Percentiles rank a stretch among this genome's conserved stretches.
Evolutionary conservation across 371 early-diverging fungal genomes (phyloP).

Genomic region (Apophysomyces elegans): DNA sequence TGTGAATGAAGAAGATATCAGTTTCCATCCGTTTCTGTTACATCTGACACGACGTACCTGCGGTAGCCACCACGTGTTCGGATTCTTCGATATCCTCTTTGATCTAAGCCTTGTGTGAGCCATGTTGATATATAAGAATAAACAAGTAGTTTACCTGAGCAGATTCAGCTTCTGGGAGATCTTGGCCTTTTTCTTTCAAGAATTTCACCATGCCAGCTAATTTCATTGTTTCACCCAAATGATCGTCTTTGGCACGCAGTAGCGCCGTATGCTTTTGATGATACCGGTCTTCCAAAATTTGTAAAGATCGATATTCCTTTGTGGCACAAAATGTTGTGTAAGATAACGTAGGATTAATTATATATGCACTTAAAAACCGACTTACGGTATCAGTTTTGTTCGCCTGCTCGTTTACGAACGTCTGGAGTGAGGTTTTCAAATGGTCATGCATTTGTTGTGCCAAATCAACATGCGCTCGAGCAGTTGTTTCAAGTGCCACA

Average conservation of each 20-base stretch:
- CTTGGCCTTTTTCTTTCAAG: conserved; percentile 13
- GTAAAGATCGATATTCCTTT: conserved; percentile 1
- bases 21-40: neutral
- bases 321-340: neutral
- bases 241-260: conserved; percentile 17
- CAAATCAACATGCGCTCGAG: conserved; percentile 33
- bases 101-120: conserved; percentile 11
- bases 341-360: neutral
- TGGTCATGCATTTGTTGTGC: conserved; percentile 32
- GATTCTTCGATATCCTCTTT: conserved; percentile 22
- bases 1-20: neutral
- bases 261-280: neutral
- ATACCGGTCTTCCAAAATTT: conserved; percentile 3
- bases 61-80: conserved; percentile 8
- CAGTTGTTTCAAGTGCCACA: conserved; percentile 33
- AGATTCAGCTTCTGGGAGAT: conserved; percentile 17
- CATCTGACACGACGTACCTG: conserved; percentile 8
- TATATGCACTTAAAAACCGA: neutral
- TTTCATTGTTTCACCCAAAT: conserved; percentile 24
- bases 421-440: conserved; percentile 25
- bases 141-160: conserved; percentile 19
- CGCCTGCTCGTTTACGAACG: conserved; percentile 26
- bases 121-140: neutral
- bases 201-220: conserved; percentile 23
- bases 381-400: conserved; percentile 27